Conservation (phyloP, 192 early-diverging fungal genomes). For the Linnemannia exigua region DNA sequence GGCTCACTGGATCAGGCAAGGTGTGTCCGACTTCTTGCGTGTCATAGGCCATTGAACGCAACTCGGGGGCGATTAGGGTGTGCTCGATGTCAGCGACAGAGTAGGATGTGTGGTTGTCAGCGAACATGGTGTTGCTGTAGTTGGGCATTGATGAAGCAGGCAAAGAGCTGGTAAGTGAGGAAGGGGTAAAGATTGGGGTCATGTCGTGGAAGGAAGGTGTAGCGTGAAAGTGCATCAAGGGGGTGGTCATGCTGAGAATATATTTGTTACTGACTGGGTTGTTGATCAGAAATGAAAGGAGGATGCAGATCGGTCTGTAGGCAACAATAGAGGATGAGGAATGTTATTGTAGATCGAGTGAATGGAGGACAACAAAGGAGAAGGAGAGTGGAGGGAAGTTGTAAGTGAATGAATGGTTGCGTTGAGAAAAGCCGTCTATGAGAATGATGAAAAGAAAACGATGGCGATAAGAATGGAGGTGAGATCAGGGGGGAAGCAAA, state of each 20-base stretch:
- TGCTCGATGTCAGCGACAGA: neutral
- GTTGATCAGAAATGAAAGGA: neutral
- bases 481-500: too few relatives aligned
- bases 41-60: conserved; percentile 27
- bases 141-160: neutral
- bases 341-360: too few relatives aligned
- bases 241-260: neutral
- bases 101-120: neutral
- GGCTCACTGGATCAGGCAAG: neutral
- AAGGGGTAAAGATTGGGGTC: neutral
- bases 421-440: too few relatives aligned
- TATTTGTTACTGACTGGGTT: neutral
- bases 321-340: neutral
- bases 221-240: neutral
- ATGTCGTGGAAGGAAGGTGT: neutral
- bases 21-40: neutral
- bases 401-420: too few relatives aligned
- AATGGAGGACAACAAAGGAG: too few relatives aligned
- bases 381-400: too few relatives aligned
- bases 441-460: too few relatives aligned
- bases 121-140: neutral
- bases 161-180: neutral
- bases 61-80: conserved; percentile 29
- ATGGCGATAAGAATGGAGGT: too few relatives aligned
- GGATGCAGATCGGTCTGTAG: neutral